A percentile compares a stretch with the other conserved stretches of the same genome.
Evolutionary conservation across 306 rosid species (phyloP).

Genomic region (Begonia loranthoides): DNA sequence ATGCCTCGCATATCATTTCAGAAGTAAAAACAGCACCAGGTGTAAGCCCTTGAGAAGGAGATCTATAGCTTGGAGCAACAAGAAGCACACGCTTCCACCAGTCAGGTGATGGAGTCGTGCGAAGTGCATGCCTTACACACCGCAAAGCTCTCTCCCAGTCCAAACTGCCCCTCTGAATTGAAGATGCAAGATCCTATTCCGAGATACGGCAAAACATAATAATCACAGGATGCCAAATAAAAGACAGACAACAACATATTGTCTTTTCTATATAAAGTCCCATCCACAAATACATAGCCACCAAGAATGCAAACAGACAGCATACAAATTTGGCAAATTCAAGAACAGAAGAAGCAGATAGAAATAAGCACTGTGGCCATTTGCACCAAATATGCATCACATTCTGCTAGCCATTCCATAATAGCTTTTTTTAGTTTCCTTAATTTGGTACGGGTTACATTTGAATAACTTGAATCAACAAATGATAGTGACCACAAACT

Average conservation of each 20-base stretch:
- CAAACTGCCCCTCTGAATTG: conserved; percentile 84
- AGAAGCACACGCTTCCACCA: conserved; percentile 99
- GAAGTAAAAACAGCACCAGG: conserved; percentile 97
- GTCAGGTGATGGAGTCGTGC: conserved; percentile 92
- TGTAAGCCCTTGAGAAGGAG: conserved; percentile 50
- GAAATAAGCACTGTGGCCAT: no score
- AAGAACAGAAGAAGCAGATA: no score
- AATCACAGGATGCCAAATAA: conserved; percentile 9
- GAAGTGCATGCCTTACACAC: conserved; percentile 86
- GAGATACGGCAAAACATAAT: conserved; percentile 14
- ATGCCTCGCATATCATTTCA: conserved; percentile 91
- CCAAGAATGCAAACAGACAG: no score
- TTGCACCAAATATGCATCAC: no score
- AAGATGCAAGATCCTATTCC: conserved; percentile 64
- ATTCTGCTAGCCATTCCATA: no score
- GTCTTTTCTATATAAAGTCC: no score
- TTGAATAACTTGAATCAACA: no score
- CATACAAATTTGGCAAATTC: no score
- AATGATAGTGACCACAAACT: no score
- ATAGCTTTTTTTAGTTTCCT: no score
- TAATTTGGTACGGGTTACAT: no score
- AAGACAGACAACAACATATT: no score
- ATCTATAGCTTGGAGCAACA: conserved; percentile 71
- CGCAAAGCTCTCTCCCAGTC: conserved; percentile 99
- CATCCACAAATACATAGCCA: background rate